Conservation (phyloP, 73 alveolate genomes). For the Paramecium pentaurelia region DNA sequence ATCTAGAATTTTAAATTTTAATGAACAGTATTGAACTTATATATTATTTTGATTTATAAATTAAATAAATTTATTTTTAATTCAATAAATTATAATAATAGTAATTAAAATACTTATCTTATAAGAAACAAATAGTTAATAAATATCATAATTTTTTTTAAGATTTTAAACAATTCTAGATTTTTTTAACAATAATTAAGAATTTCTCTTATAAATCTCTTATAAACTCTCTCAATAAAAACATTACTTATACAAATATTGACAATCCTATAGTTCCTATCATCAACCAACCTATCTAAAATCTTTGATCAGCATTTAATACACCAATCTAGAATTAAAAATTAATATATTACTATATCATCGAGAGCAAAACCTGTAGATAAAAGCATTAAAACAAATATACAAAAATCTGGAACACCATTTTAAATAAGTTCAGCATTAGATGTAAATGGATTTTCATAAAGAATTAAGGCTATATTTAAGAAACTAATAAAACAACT, state of each 20-base stretch:
- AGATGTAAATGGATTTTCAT: background rate
- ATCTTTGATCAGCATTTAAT: background rate
- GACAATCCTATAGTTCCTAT: background rate
- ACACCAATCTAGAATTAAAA: background rate
- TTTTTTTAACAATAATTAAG: background rate
- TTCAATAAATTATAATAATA: too few species aligned
- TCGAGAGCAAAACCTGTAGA: slow-evolving; percentile 19
- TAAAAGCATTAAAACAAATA: background rate
- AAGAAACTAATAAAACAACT: slow-evolving; percentile 13
- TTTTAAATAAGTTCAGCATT: background rate
- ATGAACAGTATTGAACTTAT: background rate
- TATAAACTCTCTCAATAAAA: background rate
- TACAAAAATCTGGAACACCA: slow-evolving; percentile 26
- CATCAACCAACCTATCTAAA: slow-evolving; percentile 40
- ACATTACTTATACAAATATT: background rate
- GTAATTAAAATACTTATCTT: background rate
- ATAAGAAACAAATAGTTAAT: background rate
- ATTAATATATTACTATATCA: background rate
- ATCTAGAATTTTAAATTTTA: background rate
- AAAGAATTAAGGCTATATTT: background rate
- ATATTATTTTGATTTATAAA: background rate
- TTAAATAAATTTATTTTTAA: too few species aligned
- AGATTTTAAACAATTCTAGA: background rate
- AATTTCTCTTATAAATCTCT: background rate
- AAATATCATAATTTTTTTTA: background rate